phyloP scores from a whole-genome alignment of 2,329 filamentous ascomycete genomes.

The Ambrosiella xylebori region DNA sequence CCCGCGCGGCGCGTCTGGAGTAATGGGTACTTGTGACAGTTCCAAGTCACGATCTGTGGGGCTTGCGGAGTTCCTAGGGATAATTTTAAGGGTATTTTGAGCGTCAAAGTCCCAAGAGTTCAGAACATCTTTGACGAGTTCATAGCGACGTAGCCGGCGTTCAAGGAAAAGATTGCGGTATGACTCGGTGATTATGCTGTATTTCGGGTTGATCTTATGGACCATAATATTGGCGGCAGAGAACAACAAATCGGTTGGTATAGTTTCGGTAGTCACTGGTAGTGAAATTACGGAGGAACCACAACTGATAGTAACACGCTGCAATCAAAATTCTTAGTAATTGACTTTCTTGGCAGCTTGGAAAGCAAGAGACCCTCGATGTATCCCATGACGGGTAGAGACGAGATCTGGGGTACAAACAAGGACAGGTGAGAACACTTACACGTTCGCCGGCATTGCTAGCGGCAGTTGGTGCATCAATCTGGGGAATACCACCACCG shows the following conservation, averaged over 20 bases:
- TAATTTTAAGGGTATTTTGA: slow-evolving; percentile 50
- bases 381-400: no score
- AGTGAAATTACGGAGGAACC: slow-evolving; percentile 51
- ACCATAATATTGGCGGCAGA: slow-evolving; percentile 47
- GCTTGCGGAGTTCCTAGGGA: slow-evolving; percentile 41
- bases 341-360: no score
- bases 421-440: slow-evolving; percentile 20
- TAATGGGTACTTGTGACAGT: slow-evolving; percentile 41
- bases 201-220: slow-evolving; percentile 44
- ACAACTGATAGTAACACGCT: slow-evolving; percentile 58
- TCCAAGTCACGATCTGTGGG: slow-evolving; percentile 46
- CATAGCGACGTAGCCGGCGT: slow-evolving; percentile 68
- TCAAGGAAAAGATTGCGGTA: slow-evolving; percentile 64
- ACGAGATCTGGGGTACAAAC: neutral
- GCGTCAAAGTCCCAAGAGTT: slow-evolving; percentile 81
- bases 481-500: slow-evolving; percentile 31
- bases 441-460: slow-evolving; percentile 65
- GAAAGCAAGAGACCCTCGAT: no score
- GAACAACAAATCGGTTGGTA: slow-evolving; percentile 52
- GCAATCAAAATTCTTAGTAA: slow-evolving; percentile 5
- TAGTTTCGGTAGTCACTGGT: slow-evolving; percentile 59
- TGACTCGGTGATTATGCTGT: slow-evolving; percentile 58
- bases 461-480: slow-evolving; percentile 63
- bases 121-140: slow-evolving; percentile 70
- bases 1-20: slow-evolving; percentile 42